Base-by-base conservation (phyloP, 768 basidiomycete genomes). In the Leccinum obscurum region DNA sequence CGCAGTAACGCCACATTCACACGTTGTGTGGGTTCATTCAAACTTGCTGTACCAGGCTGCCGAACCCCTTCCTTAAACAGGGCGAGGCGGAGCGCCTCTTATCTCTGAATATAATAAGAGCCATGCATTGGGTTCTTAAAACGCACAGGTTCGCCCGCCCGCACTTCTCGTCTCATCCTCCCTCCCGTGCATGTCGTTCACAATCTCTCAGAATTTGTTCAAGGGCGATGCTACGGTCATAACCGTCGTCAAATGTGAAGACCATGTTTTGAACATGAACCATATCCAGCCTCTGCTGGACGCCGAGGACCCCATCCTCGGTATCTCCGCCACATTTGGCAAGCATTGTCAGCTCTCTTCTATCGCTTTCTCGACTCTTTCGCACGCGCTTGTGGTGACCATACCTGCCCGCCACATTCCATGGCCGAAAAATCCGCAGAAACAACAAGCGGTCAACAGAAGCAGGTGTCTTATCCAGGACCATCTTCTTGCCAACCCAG, bases 1-100 rank as follows among this genome's bases (percentile, higher is more conserved):
- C 81, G 92, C 6, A 89, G 86, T 51, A 94, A 93, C 82, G 92
- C 93, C 52, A 91, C 46, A 7, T 1, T 48, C 46, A 48, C 24
- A 26, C 49, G 49, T 50, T 50, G 49, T 50, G 49, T 50, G 49
- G 49, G 26, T 26, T 26, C 49, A 10, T 20, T 48, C 3, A 22
- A 11, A 28, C 15, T 14, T 28, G 49, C 26, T 28, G 49, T 28
- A 26, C 22, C 48, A 24, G 22, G 11, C n/a, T 17, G 15, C 26
- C 15, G 49, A 17, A 15, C 26, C 13, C 22, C 26, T 50, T 50
- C 49, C 49, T 50, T 50, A 26, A 49, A 26, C 20, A 49, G 20
- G 48, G 24, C 13, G 10, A 48, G 20, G 20, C 46, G 20, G 46
- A 22, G 46, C 37, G 37, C 37, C 46, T 48, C n/a, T 48, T 48